Evolutionary conservation across 257 asterid species (phyloP).

Genomic region (Eucommia ulmoides): DNA sequence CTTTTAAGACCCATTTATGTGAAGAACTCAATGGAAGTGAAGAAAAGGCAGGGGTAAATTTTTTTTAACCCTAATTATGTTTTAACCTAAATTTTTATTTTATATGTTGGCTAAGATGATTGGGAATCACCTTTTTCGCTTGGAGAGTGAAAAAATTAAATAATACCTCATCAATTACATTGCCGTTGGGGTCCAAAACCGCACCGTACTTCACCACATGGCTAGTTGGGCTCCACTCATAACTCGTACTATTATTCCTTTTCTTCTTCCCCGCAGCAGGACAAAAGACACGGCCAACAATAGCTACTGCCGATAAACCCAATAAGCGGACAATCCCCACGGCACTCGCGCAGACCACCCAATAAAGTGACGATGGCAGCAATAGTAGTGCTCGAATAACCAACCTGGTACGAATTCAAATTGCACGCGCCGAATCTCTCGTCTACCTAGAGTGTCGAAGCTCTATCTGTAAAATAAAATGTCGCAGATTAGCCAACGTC

Average conservation of each 20-base stretch:
- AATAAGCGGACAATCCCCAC: constrained; percentile 91
- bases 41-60: too few species aligned
- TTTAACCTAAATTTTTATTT: too few species aligned
- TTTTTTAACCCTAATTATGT: too few species aligned
- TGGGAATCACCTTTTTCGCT: too few species aligned
- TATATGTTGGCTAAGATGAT: too few species aligned
- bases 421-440: constrained; percentile 51
- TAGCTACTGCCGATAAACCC: constrained; percentile 60
- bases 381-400: constrained; percentile 56
- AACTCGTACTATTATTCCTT: constrained; percentile 25
- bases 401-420: constrained; percentile 22
- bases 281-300: constrained; percentile 52
- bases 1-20: too few species aligned
- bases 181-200: constrained; percentile 51
- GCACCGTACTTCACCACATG: constrained; percentile 80
- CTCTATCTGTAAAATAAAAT: constrained; percentile 27
- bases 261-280: constrained; percentile 40
- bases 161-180: constrained; percentile 80
- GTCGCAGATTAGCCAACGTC: too few species aligned
- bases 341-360: constrained; percentile 94
- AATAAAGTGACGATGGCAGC: constrained; percentile 88
- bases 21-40: too few species aligned
- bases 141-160: too few species aligned
- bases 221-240: constrained; percentile 62
- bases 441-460: constrained; percentile 39